These are phyloP conservation scores for Metschnikowia drakensbergensis DNA, from an alignment of 805 yeast species.

Conservation along the genomic window DNA sequence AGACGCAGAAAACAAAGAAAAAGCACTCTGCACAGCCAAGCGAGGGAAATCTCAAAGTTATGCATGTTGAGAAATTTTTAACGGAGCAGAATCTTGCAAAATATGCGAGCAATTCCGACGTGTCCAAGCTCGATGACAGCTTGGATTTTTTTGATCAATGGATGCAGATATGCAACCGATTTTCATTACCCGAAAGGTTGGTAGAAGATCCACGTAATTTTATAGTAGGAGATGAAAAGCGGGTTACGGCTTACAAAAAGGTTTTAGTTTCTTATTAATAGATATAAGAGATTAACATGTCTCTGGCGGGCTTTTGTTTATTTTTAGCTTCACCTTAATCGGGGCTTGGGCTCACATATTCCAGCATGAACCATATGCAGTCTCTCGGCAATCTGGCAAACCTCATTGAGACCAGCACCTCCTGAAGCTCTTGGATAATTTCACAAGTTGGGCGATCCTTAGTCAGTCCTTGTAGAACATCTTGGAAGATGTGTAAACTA, in stretches of 20 bases:
- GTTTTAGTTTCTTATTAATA: background rate
- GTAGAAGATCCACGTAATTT: conserved; percentile 31
- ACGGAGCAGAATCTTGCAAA: conserved; percentile 1
- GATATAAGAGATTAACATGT: too few species aligned
- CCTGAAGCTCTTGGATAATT: background rate
- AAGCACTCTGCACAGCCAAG: background rate
- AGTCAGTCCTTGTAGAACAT: too few species aligned
- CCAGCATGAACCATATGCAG: background rate
- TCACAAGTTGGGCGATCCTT: too few species aligned
- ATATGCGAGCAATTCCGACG: background rate
- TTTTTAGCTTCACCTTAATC: background rate
- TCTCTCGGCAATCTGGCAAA: background rate
- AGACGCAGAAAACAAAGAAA: conserved; percentile 19
- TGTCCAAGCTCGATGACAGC: conserved; percentile 1
- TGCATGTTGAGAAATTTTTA: conserved; percentile 23
- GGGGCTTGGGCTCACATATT: background rate
- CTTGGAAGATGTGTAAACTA: background rate
- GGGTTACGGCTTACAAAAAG: conserved; percentile 26
- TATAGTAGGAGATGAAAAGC: conserved; percentile 39
- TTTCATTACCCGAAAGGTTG: conserved; percentile 19
- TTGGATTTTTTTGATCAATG: conserved; percentile 24
- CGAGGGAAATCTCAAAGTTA: conserved; percentile 29
- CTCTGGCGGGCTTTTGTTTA: too few species aligned
- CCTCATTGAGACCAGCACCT: background rate
- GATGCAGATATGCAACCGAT: conserved; percentile 25